Percentiles rank a stretch among this genome's conserved stretches.
Evolutionary conservation across 805 yeast genomes (phyloP).

Genomic region (Kuraishia cidri): DNA sequence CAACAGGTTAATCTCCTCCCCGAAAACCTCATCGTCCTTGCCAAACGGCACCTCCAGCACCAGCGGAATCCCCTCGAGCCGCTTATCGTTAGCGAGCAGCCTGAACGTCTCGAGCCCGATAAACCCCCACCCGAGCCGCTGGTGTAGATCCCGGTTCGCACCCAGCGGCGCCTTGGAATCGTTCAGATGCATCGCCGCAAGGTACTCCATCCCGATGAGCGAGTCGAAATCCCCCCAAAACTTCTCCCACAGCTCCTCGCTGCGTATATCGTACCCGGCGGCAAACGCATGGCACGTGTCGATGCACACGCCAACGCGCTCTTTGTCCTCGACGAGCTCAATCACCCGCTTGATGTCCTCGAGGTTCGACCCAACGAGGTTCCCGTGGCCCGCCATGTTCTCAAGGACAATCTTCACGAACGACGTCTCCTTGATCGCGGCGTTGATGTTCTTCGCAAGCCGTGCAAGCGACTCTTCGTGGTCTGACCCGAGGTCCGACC

Average conservation of each 20-base stretch:
- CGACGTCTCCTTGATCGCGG: slow-evolving; percentile 62
- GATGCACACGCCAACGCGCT: slow-evolving; percentile 88
- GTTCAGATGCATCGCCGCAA: slow-evolving; percentile 79
- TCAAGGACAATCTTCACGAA: slow-evolving; percentile 87
- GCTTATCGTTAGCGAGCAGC: slow-evolving; percentile 58
- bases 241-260: slow-evolving; percentile 40
- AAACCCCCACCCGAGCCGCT: slow-evolving; percentile 82
- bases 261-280: slow-evolving; percentile 86
- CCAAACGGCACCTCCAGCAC: slow-evolving; percentile 82
- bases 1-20: slow-evolving; percentile 72
- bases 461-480: slow-evolving; percentile 54
- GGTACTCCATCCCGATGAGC: slow-evolving; percentile 63
- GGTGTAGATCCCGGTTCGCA: slow-evolving; percentile 87
- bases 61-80: slow-evolving; percentile 63
- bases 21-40: slow-evolving; percentile 57
- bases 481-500: slow-evolving; percentile 70
- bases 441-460: slow-evolving; percentile 73
- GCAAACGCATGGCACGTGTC: slow-evolving; percentile 97
- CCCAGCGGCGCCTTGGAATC: slow-evolving; percentile 93
- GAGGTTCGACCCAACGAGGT: slow-evolving; percentile 73
- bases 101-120: slow-evolving; percentile 82
- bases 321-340: slow-evolving; percentile 67
- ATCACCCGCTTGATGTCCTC: slow-evolving; percentile 74
- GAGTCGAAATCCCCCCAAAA: slow-evolving; percentile 78
- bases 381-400: slow-evolving; percentile 97